Evolutionary conservation across 1,139 yeast species (phyloP), one percentile per base, ranked within the genome.

Genomic region (Yarrowia galli): DNA sequence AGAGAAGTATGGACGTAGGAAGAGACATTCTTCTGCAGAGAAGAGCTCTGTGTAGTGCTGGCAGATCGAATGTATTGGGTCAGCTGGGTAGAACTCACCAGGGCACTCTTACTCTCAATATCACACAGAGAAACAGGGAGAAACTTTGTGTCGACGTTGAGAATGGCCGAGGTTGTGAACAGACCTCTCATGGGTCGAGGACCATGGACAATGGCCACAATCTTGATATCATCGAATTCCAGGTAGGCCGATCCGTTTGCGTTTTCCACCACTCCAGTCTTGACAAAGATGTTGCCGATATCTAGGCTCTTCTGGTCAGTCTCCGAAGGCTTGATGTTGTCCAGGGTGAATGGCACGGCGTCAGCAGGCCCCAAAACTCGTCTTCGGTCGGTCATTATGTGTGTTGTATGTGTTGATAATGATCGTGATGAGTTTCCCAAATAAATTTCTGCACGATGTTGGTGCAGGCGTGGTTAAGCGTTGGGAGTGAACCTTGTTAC

Each of bases 171-270:
- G 53, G 89, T 87, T 42, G 87, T 82, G 75, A 90, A 91, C 1
- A 91, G 85, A 0, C 93, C 92, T 70, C 91, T 82, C 64, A 90
- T 87, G 8, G 98, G 97, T 71, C 95, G 83, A 13, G 98, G 98
- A 0, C 98, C 98, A 77, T 89, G 91, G 0, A 93, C 89, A 1
- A 92, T 84, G 1, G 89, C 88, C 70, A 89, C 87, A 9, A 92
- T 79, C 49, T 87, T 82, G 38, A 86, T 85, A 66, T 83, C 84
- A 18, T 85, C 89, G 15, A 84, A 82, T 76, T 93, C 98, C 46
- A 91, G 76, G 73, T 89, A 90, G 15, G 96, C 85, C 12, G 97
- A 91, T 1, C 98, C 98, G 74, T 88, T 89, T 60, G 95, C 89
- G 72, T 90, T 91, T 49, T 85, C 84, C 23, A 89, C 86, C 23